Conservation (phyloP, 306 rosid genomes). For the Calophaca sinica region DNA sequence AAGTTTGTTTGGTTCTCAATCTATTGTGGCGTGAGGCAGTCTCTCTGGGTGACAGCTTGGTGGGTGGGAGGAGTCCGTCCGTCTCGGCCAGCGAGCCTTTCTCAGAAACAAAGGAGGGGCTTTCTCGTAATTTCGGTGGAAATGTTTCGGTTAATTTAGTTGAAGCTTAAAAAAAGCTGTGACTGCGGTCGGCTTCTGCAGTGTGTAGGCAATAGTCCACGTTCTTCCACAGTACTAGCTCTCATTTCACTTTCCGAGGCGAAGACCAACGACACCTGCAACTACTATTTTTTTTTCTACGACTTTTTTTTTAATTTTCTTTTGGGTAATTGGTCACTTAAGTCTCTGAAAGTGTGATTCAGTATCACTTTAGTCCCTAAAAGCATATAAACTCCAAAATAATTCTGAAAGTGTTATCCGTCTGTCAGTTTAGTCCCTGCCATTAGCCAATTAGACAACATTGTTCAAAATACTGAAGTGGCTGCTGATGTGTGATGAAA, state of each 20-base stretch:
- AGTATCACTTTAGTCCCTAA: too few species aligned
- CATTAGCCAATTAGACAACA: too few species aligned
- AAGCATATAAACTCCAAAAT: too few species aligned
- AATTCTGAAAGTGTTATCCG: too few species aligned
- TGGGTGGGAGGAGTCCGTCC: constrained; percentile 5
- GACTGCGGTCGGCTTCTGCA: constrained; percentile 35
- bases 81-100: constrained; percentile 53
- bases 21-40: constrained; percentile 36
- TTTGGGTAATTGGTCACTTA: too few species aligned
- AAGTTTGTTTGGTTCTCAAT: constrained; percentile 22
- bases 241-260: constrained; percentile 32
- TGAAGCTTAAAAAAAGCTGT: constrained; percentile 22
- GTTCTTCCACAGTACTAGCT: background rate
- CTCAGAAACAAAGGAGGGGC: background rate
- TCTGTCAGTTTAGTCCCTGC: too few species aligned
- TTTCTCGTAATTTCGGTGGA: background rate
- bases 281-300: too few species aligned
- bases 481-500: too few species aligned
- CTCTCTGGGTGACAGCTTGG: constrained; percentile 9
- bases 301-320: too few species aligned
- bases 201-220: constrained; percentile 10
- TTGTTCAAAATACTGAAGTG: too few species aligned
- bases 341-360: too few species aligned
- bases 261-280: background rate
- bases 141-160: constrained; percentile 54